Conservation (phyloP, 116 monocot genomes). For the Dioscorea cayenensis region DNA sequence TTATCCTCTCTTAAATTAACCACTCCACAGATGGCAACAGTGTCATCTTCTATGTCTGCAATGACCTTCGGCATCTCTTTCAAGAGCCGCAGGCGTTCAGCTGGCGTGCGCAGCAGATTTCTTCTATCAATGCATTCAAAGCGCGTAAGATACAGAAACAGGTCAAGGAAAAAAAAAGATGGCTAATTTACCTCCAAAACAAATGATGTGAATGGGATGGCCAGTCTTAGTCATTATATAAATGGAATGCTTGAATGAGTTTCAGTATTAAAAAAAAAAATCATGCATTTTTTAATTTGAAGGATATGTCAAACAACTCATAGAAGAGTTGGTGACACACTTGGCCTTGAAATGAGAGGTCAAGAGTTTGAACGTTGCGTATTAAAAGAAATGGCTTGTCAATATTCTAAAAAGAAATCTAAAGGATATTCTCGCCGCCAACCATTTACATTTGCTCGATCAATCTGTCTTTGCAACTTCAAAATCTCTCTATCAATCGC, state of each 20-base stretch:
- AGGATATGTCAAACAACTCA: no score
- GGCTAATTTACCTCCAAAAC: background rate
- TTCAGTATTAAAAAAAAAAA: no score
- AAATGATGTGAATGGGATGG: background rate
- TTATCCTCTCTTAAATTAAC: background rate
- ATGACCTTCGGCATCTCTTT: slow-evolving; percentile 58
- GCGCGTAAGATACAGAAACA: slow-evolving; percentile 25
- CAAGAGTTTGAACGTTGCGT: background rate
- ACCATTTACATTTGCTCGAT: slow-evolving; percentile 77
- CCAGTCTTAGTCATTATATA: no score
- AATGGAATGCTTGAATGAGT: no score
- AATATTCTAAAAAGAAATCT: background rate
- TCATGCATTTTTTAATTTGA: no score
- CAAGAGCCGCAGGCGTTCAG: slow-evolving; percentile 45
- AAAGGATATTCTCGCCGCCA: slow-evolving; percentile 96
- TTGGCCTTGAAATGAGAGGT: background rate
- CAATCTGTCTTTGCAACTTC: slow-evolving; percentile 52
- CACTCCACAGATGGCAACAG: background rate
- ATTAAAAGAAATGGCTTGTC: background rate
- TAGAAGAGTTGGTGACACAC: no score
- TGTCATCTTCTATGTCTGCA: slow-evolving; percentile 25
- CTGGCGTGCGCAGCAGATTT: slow-evolving; percentile 37
- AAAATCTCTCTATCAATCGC: slow-evolving; percentile 67
- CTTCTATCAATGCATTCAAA: slow-evolving; percentile 51
- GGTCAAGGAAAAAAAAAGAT: slow-evolving; percentile 38